phyloP scores from a whole-genome alignment of 2,329 filamentous ascomycete species.

The Pseudocercospora vitis region DNA sequence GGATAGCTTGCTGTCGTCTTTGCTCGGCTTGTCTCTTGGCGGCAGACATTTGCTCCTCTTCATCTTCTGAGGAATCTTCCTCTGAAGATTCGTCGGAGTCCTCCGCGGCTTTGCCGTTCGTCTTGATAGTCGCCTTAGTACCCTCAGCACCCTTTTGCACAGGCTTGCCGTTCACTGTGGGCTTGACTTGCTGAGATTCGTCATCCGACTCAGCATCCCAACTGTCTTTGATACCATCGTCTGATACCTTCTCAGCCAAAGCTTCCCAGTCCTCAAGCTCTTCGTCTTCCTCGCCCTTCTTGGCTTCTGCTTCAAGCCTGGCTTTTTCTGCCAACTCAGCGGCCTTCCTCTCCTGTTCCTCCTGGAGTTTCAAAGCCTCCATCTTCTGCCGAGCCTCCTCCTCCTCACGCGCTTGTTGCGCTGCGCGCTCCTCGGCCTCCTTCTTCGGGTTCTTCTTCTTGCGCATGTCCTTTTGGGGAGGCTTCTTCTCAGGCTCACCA shows the following conservation, averaged over 20 bases:
- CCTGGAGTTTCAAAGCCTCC: conserved; percentile 52
- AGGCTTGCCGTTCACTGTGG: conserved; percentile 39
- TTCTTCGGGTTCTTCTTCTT: conserved; percentile 71
- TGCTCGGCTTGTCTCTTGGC: conserved; percentile 69
- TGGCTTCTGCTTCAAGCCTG: conserved; percentile 66
- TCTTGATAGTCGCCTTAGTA: conserved; percentile 32
- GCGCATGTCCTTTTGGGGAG: conserved; percentile 69
- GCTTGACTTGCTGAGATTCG: conserved; percentile 49
- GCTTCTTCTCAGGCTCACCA: conserved; percentile 74
- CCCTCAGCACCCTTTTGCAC: conserved; percentile 31
- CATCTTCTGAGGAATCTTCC: conserved; percentile 57
- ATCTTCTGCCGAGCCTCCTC: conserved; percentile 57
- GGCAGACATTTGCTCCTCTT: conserved; percentile 73
- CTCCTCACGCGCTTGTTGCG: conserved; percentile 40
- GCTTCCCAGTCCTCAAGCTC: conserved; percentile 82
- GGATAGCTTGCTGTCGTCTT: conserved; percentile 83
- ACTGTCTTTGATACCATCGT: conserved; percentile 80
- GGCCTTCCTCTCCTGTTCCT: conserved; percentile 72
- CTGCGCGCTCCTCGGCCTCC: conserved; percentile 54
- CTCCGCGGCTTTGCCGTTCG: conserved; percentile 27
- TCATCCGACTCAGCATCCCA: conserved; percentile 88
- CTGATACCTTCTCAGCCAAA: conserved; percentile 66
- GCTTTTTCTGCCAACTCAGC: conserved; percentile 73
- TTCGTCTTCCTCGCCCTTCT: conserved; percentile 63
- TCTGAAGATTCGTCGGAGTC: conserved; percentile 50